Percentiles rank a stretch among this genome's conserved stretches.
Conservation (phyloP, 768 basidiomycete species). For the Lepiota venenata region DNA sequence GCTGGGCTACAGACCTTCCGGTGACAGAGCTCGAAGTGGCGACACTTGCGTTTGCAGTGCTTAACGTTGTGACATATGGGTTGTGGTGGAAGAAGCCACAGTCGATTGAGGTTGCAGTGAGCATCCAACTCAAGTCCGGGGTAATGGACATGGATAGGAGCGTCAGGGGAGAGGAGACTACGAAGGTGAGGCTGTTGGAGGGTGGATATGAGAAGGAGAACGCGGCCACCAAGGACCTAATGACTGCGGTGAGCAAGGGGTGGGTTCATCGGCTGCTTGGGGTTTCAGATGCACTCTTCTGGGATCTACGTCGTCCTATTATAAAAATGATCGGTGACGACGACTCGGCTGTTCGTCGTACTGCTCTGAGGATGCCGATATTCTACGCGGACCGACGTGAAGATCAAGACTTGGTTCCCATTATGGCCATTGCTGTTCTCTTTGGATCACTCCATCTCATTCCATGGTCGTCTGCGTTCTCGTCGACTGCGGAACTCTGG, state of each 20-base stretch:
- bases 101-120: neutral
- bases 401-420: neutral
- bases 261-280: too few relatives aligned
- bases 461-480: neutral
- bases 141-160: neutral
- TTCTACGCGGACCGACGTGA: neutral
- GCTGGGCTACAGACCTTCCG: neutral
- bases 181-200: too few relatives aligned
- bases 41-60: conserved; percentile 2
- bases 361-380: neutral
- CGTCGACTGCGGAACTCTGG: neutral
- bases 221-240: too few relatives aligned
- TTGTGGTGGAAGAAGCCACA: conserved; percentile 11
- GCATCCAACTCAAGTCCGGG: neutral
- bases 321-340: too few relatives aligned
- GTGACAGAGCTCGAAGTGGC: conserved; percentile 1
- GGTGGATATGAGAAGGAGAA: too few relatives aligned
- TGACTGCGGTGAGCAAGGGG: too few relatives aligned
- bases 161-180: too few relatives aligned
- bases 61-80: conserved; percentile 3
- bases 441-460: neutral
- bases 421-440: neutral
- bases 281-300: too few relatives aligned
- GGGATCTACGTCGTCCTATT: too few relatives aligned
- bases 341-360: neutral